Evolutionary conservation across 2,329 filamentous ascomycete genomes (phyloP).

Genomic region (Sclerotinia borealis): DNA sequence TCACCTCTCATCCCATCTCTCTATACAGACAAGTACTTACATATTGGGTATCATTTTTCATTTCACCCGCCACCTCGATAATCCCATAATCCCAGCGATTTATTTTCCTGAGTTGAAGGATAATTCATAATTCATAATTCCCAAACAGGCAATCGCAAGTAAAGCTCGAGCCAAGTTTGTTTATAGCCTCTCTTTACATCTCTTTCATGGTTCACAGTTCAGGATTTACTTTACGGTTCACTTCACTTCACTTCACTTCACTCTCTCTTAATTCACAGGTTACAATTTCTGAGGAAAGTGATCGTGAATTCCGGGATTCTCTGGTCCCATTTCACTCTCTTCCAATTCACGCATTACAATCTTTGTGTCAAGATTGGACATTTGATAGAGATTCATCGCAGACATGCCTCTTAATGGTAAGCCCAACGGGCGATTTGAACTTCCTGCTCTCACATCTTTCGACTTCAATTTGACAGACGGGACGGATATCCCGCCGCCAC

Average conservation of each 20-base stretch:
- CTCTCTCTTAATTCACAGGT: neutral
- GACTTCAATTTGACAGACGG: slow-evolving; percentile 33
- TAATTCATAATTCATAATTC: neutral
- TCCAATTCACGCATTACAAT: neutral
- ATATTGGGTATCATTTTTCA: too few relatives aligned
- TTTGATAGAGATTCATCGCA: neutral
- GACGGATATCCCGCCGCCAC: slow-evolving; percentile 33
- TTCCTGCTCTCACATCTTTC: slow-evolving; percentile 30
- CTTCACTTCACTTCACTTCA: neutral
- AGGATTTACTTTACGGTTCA: neutral
- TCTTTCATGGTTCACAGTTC: neutral
- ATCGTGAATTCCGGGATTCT: neutral
- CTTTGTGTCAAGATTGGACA: neutral
- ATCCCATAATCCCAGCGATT: neutral
- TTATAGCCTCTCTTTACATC: neutral
- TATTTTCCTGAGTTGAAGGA: neutral
- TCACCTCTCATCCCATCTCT: neutral
- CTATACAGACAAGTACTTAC: too few relatives aligned
- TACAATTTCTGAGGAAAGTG: neutral
- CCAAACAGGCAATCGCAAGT: slow-evolving; percentile 6
- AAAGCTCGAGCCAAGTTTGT: slow-evolving; percentile 11
- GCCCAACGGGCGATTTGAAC: slow-evolving; percentile 31
- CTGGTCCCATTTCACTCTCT: neutral
- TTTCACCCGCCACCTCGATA: slow-evolving; percentile 6
- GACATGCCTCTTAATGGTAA: slow-evolving; percentile 27